Conservation (phyloP, 2,329 filamentous ascomycete species). For the Claviceps pazoutovae region DNA sequence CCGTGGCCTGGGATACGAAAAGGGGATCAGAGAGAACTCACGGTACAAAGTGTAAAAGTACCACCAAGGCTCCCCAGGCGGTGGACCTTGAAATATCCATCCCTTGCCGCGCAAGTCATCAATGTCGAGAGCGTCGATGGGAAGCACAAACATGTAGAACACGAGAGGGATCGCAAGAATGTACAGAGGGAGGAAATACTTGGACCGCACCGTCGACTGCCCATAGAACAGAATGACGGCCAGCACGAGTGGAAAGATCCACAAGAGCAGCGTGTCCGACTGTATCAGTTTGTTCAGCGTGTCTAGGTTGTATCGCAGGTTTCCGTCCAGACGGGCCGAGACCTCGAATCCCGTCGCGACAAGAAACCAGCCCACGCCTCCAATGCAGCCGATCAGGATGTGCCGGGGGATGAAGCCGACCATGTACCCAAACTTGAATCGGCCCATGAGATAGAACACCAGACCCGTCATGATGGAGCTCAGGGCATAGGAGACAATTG, state of each 20-base stretch:
- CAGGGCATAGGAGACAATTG: constrained; percentile 78
- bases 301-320: constrained; percentile 63
- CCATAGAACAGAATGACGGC: constrained; percentile 63
- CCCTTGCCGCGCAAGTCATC: constrained; percentile 55
- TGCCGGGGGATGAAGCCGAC: constrained; percentile 95
- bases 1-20: not conserved
- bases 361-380: constrained; percentile 91
- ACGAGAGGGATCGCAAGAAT: constrained; percentile 65
- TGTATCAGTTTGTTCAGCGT: constrained; percentile 65
- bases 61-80: constrained; percentile 82
- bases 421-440: constrained; percentile 75
- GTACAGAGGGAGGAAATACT: constrained; percentile 74
- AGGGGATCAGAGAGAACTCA: constrained; percentile 28
- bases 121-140: constrained; percentile 53
- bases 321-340: constrained; percentile 75
- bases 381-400: constrained; percentile 93
- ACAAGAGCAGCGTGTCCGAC: constrained; percentile 63
- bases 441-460: constrained; percentile 84
- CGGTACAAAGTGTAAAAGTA: constrained; percentile 94
- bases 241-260: constrained; percentile 66
- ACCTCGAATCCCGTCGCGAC: constrained; percentile 87
- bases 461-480: constrained; percentile 84
- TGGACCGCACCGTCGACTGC: constrained; percentile 63
- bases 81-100: constrained; percentile 86
- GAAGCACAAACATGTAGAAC: constrained; percentile 66